Base-by-base conservation (phyloP, 2,329 filamentous ascomycete species). In the Magnaporthales sp. region DNA sequence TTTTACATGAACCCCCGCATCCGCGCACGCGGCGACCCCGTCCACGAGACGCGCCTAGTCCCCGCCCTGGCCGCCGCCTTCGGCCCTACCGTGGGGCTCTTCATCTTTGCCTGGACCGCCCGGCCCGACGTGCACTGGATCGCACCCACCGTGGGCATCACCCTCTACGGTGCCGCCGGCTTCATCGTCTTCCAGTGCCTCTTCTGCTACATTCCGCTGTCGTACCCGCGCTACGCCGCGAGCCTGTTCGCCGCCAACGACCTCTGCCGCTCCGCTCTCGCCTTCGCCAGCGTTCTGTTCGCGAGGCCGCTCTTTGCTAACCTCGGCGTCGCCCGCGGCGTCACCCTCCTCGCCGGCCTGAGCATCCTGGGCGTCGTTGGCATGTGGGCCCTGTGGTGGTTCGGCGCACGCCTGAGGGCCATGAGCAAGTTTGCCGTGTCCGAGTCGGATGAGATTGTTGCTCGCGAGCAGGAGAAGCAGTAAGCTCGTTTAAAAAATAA, bases 51-150 rank as follows among this genome's bases (percentile, higher is more conserved):
- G n/a, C 79, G 84, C 19, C 80, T 87, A 6, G 73, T 84, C 3
- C 86, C 86, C 0, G 85, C 85, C 2, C 77, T 89, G 2, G 75
- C 78, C 2, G 83, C 82, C 1, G 75, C 81, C 54, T 78, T 87
- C 68, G 81, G 81, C 1, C 81, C 85, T 0, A 82, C 84, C 0
- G 79, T 85, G 27, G 85, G 86, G n/a, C 80, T 96, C 4, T 93
- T 93, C 79, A 88, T 91, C 81, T 93, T 93, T 70, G 90, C 90
- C 10, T 92, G 90, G 84, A 88, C 89, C 0, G 85, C 86, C 0
- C 86, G 81, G 67, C 75, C 82, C 0, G 80, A 79, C 0, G 81
- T 88, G 1, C 90, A 86, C 69, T 94, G 91, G 91, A 88, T 92
- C 66, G 85, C 86, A 0, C 91, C 92, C 0, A 78, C 87, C 0